Evolutionary conservation across 2,329 filamentous ascomycete species (phyloP), one percentile per base, ranked within the genome.

Genomic region (Ambrosiella cleistominuta): DNA sequence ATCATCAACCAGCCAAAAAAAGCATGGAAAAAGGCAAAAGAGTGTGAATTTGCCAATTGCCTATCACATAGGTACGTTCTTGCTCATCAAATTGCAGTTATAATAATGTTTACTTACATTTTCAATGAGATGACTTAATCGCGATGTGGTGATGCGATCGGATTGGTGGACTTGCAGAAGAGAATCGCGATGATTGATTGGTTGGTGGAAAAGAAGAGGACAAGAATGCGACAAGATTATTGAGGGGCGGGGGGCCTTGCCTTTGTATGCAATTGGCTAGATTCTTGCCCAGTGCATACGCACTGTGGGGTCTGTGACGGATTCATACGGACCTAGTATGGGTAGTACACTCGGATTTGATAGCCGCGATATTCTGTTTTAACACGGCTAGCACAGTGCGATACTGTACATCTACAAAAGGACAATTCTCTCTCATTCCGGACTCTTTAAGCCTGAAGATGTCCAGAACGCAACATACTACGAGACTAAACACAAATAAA

Each of bases 181-280:
- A 49, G 59, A 60, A 59, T 64, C 65, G 65, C 65, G 65, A 65
- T 67, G 65, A 67, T 66, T 74, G 74, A 76, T 76, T 76, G 74
- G 74, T 71, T 70, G 70, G 73, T 69, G 66, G 68, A 66, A 69
- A 67, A 69, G 67, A 66, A 65, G 67, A 67, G 65, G 66, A 71
- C 72, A 64, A 64, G 68, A 70, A 72, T 73, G 68, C 68, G 68
- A 71, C 68, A 69, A 73, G 69, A 67, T 76, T 74, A 76, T 75
- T 75, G 75, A 75, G 71, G 71, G 72, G 59, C 56, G 56, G 59
- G 59, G 58, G 58, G 59, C 47, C 47, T 53, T 55, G 52, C 56
- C 56, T 56, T 44, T 54, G 50, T 60, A 60, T 60, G 45, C 57
- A 45, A 49, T 57, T 57, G 45, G 47, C 52, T 42, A 42, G 52